phyloP scores from a whole-genome alignment of 1,284 basidiomycete species.

The Ustilago bromivora region DNA sequence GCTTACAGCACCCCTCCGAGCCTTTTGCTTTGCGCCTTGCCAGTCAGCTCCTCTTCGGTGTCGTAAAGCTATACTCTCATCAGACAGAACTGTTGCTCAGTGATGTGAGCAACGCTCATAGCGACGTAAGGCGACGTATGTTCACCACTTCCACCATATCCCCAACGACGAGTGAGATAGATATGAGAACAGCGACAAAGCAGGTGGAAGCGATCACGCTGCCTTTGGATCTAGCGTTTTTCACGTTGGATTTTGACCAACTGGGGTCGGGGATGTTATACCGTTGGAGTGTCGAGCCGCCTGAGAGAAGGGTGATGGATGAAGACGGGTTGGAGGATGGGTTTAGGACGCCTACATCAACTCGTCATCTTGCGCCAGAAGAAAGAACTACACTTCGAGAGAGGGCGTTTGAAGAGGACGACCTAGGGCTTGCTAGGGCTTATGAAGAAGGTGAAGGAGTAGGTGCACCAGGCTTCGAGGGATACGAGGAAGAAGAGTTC shows the following conservation, averaged over 20 bases:
- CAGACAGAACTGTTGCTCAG: slow-evolving; percentile 41
- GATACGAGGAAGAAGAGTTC: slow-evolving; percentile 29
- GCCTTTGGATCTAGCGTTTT: slow-evolving; percentile 35
- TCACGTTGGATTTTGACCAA: slow-evolving; percentile 44
- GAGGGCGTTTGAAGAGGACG: slow-evolving; percentile 41
- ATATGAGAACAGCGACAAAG: slow-evolving; percentile 38
- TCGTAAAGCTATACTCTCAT: slow-evolving; percentile 54
- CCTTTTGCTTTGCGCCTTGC: slow-evolving; percentile 60
- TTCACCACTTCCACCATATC: neutral
- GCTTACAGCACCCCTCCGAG: slow-evolving; percentile 37
- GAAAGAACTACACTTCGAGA: slow-evolving; percentile 40
- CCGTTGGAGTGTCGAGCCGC: slow-evolving; percentile 29
- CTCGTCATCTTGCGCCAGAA: slow-evolving; percentile 30
- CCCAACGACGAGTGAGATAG: slow-evolving; percentile 17
- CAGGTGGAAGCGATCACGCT: slow-evolving; percentile 42
- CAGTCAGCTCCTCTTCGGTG: slow-evolving; percentile 56
- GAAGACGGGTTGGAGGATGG: slow-evolving; percentile 14
- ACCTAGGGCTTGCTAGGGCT: slow-evolving; percentile 28
- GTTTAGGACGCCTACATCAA: slow-evolving; percentile 33
- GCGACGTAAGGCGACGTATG: slow-evolving; percentile 31
- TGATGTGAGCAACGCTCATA: slow-evolving; percentile 37
- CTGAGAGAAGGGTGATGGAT: neutral
- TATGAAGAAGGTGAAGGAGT: slow-evolving; percentile 30
- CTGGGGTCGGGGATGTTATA: slow-evolving; percentile 1
- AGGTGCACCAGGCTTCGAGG: slow-evolving; percentile 4